Evolutionary conservation across 2,329 filamentous ascomycete genomes (phyloP).

Genomic region (Coniochaeta hoffmannii): DNA sequence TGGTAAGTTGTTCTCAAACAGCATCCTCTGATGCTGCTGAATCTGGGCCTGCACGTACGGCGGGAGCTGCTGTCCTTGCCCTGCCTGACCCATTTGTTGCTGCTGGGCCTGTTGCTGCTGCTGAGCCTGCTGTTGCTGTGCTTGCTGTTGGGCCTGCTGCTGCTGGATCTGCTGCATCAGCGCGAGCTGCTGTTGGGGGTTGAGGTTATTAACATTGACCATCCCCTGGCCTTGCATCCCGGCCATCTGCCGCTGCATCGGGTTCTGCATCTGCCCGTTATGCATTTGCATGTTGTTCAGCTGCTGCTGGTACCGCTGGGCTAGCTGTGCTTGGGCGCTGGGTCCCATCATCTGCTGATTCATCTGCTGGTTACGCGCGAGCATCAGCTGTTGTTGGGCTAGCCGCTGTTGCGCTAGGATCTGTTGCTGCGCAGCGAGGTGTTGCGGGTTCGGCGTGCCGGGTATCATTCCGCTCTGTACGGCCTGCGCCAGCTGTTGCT

Average conservation of each 20-base stretch:
- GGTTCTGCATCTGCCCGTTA: slow-evolving; percentile 27
- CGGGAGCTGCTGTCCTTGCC: slow-evolving; percentile 13
- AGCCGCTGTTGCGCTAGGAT: slow-evolving; percentile 22
- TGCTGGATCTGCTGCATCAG: slow-evolving; percentile 28
- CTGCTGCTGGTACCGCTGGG: slow-evolving; percentile 35
- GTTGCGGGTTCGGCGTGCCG: slow-evolving; percentile 26
- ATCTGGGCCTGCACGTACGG: slow-evolving; percentile 10
- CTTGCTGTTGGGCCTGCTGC: slow-evolving; percentile 10
- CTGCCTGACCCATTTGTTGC: slow-evolving; percentile 6
- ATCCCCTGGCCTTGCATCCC: slow-evolving; percentile 24
- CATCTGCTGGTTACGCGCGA: slow-evolving; percentile 23
- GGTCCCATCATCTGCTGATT: slow-evolving; percentile 22
- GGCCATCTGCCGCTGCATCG: slow-evolving; percentile 27
- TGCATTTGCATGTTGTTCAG: slow-evolving; percentile 26
- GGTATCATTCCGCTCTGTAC: slow-evolving; percentile 32
- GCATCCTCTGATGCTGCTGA: background rate
- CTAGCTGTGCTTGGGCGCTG: slow-evolving; percentile 29
- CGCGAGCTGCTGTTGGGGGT: slow-evolving; percentile 24
- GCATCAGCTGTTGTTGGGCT: slow-evolving; percentile 29
- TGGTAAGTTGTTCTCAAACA: slow-evolving; percentile 4
- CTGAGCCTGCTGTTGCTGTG: slow-evolving; percentile 11
- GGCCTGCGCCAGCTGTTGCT: slow-evolving; percentile 28
- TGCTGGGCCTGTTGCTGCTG: slow-evolving; percentile 13
- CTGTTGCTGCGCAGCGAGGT: slow-evolving; percentile 24
- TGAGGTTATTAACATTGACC: slow-evolving; percentile 27